A percentile compares a stretch with the other conserved stretches of the same genome.
Conservation (phyloP, 2,329 filamentous ascomycete species). For the Periglandula ipomoeae region DNA sequence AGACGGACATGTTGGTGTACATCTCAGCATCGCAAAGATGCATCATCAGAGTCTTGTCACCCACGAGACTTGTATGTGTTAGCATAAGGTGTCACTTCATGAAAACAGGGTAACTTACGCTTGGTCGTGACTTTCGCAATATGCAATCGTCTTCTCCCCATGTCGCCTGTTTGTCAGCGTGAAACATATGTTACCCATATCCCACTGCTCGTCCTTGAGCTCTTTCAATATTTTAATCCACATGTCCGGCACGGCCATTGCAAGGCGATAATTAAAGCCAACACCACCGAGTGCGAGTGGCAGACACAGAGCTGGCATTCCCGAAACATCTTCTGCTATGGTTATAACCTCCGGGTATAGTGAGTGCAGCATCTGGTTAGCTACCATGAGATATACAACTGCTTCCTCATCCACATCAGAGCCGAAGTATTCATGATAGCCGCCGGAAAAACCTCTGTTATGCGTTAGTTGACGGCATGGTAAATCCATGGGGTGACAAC, state of each 20-base stretch:
- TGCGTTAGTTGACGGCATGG: constrained; percentile 6
- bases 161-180: constrained; percentile 89
- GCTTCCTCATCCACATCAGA: constrained; percentile 83
- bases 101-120: constrained; percentile 52
- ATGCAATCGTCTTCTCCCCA: constrained; percentile 96
- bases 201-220: constrained; percentile 83
- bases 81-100: not conserved
- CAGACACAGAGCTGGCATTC: constrained; percentile 94
- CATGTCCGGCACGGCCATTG: constrained; percentile 97
- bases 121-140: constrained; percentile 95
- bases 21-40: constrained; percentile 95
- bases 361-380: constrained; percentile 91
- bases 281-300: constrained; percentile 79
- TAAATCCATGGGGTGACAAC: constrained; percentile 22
- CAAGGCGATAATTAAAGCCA: constrained; percentile 93
- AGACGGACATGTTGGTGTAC: constrained; percentile 92
- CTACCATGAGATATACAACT: constrained; percentile 89
- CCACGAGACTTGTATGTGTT: constrained; percentile 59
- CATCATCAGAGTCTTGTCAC: constrained; percentile 96
- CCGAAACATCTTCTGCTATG: constrained; percentile 93
- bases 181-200: constrained; percentile 74
- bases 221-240: constrained; percentile 99
- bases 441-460: constrained; percentile 80
- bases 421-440: constrained; percentile 97
- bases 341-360: constrained; percentile 84